A percentile compares a stretch with the other conserved stretches of the same genome.
Conservation (phyloP, 805 yeast genomes). For the Groenewaldozyma tartarivorans region DNA sequence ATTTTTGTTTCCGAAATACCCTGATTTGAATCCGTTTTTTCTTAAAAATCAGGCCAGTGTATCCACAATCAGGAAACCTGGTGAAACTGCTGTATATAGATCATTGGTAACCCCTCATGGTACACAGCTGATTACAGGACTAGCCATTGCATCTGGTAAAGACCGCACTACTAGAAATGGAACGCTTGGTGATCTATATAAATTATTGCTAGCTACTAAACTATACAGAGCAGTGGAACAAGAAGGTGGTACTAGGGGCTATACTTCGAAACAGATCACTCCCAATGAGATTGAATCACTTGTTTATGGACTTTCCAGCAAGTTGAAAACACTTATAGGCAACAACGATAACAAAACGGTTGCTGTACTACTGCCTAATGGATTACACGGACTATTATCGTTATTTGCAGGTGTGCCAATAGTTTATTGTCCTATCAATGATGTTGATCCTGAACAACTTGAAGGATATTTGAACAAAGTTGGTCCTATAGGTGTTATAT, state of each 20-base stretch:
- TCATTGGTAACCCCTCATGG: conserved; percentile 69
- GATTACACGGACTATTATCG: conserved; percentile 7
- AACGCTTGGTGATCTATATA: conserved; percentile 64
- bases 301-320: conserved; percentile 8
- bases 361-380: conserved; percentile 8
- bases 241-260: not conserved
- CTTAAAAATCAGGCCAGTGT: conserved; percentile 50
- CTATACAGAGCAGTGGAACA: conserved; percentile 26
- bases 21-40: conserved; percentile 29
- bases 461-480: conserved; percentile 1
- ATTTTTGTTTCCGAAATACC: conserved; percentile 18
- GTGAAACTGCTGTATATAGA: conserved; percentile 70
- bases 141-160: conserved; percentile 42
- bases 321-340: conserved; percentile 1
- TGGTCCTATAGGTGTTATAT: conserved; percentile 5
- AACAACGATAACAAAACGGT: not conserved
- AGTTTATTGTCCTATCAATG: conserved; percentile 6
- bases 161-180: conserved; percentile 68
- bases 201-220: conserved; percentile 21
- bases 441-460: conserved; percentile 1
- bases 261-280: not conserved
- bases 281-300: conserved; percentile 4
- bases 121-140: conserved; percentile 56
- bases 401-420: conserved; percentile 10
- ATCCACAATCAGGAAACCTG: conserved; percentile 50